Base-by-base conservation (phyloP, 345 rosid species). In the Lumnitzera racemosa region DNA sequence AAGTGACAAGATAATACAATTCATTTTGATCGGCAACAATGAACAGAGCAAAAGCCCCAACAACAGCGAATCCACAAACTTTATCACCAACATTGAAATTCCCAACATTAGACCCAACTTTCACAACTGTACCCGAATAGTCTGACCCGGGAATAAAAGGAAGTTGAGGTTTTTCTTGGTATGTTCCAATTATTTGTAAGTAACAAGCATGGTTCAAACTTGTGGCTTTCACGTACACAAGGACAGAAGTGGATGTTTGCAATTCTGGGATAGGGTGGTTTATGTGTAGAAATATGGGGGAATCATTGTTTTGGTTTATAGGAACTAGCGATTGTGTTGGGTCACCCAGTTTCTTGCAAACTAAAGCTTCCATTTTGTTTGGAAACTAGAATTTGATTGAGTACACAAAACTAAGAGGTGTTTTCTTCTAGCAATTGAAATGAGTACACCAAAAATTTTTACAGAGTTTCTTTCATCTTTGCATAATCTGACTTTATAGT, bases 61-160 rank as follows among this genome's bases (percentile, higher is more conserved):
- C 72, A 24, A 59, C 16, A 16, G 86, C 82, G 53, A 80, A 52
- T 59, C 88, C 78, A 53, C 99, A 90, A n/a, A 94, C 90, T 16
- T 63, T 62, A 64, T 90, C 99, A 0, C 99, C 99, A 56, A 84
- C 82, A 61, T 73, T 75, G 80, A 90, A 86, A 41, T 53, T 60
- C 15, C 86, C 69, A 73, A 90, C 96, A 17, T 67, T 41, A 15
- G 92, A 53, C 11, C 91, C 99, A 6, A 86, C 75, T 1, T 83
- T 80, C 43, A 83, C 84, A 51, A 90, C 84, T 47, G 74, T 51
- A 13, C 99, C 99, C 11, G 96, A 81, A 69, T 83, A 90, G 74
- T 94, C 99, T 54, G 95, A 90, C 36, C 99, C 97, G 2, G 96
- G 97, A 36, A 90, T 75, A 81, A 88, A 94, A 51, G 99, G 97